These are phyloP conservation scores for Colletotrichum liaoningense DNA, from an alignment of 2,329 filamentous ascomycete species.

Conservation along the genomic window DNA sequence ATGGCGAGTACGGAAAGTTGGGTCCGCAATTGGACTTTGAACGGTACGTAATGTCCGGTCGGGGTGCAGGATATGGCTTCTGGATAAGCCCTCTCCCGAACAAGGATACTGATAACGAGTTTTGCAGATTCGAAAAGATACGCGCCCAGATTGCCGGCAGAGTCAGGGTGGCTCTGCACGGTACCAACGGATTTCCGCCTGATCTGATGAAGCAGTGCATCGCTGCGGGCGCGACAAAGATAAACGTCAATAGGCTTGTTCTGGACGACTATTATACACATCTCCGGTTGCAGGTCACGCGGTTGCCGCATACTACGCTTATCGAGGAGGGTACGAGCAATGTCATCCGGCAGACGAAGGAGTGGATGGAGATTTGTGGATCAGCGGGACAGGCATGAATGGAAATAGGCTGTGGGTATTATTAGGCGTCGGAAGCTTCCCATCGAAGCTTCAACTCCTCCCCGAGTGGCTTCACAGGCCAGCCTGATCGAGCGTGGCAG, in stretches of 20 bases:
- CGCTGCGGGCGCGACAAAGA: slow-evolving; percentile 56
- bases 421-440: background rate
- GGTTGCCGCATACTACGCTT: slow-evolving; percentile 42
- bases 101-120: background rate
- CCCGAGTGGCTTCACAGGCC: slow-evolving; percentile 21
- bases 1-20: slow-evolving; percentile 76
- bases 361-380: slow-evolving; percentile 26
- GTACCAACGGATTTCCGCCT: slow-evolving; percentile 58
- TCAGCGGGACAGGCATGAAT: slow-evolving; percentile 11
- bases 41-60: slow-evolving; percentile 34
- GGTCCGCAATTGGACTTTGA: slow-evolving; percentile 72
- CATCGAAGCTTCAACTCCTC: slow-evolving; percentile 24
- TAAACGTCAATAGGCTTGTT: slow-evolving; percentile 61
- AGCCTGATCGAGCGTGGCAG: slow-evolving; percentile 19
- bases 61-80: background rate
- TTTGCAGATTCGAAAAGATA: slow-evolving; percentile 14
- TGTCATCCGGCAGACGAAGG: slow-evolving; percentile 16
- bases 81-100: background rate
- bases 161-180: slow-evolving; percentile 54
- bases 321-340: slow-evolving; percentile 53
- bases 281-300: slow-evolving; percentile 47
- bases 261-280: slow-evolving; percentile 52
- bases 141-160: slow-evolving; percentile 13
- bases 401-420: background rate
- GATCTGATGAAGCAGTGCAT: slow-evolving; percentile 57